Conservation (phyloP, 1,139 yeast species). For the Lodderomyces parapsilosis region DNA sequence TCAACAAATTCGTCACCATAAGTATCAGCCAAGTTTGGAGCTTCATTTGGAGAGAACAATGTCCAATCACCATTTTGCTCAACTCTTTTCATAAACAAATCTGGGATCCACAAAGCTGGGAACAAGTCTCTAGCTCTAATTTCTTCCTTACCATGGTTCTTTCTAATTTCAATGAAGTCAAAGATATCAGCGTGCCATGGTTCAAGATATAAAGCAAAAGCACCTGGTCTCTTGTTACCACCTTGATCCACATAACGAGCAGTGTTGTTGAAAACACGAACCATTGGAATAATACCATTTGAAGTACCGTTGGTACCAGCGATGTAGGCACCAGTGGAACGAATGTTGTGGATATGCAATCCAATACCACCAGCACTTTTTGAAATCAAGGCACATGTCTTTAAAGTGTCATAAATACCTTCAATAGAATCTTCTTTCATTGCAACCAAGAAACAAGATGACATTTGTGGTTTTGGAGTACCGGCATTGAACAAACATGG, state of each 20-base stretch:
- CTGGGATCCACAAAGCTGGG: constrained; percentile 92
- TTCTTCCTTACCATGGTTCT: constrained; percentile 91
- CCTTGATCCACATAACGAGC: constrained; percentile 94
- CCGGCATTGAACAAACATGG: constrained; percentile 91
- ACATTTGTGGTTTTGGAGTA: constrained; percentile 82
- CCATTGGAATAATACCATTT: constrained; percentile 86
- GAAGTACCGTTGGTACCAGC: constrained; percentile 91
- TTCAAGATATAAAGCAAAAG: constrained; percentile 83
- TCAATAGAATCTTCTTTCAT: constrained; percentile 91
- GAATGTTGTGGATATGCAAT: constrained; percentile 76
- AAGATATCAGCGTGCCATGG: constrained; percentile 92
- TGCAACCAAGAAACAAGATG: constrained; percentile 85
- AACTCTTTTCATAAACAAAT: constrained; percentile 85
- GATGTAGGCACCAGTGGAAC: constrained; percentile 83
- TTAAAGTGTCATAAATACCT: constrained; percentile 83
- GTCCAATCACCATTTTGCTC: constrained; percentile 80
- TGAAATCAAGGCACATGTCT: constrained; percentile 83
- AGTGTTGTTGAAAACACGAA: constrained; percentile 85
- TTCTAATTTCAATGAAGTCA: constrained; percentile 79
- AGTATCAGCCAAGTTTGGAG: constrained; percentile 76
- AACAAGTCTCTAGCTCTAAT: constrained; percentile 86
- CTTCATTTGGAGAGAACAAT: constrained; percentile 83
- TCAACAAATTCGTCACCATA: constrained; percentile 80
- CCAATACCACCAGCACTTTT: constrained; percentile 94
- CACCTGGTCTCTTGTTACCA: constrained; percentile 93